phyloP scores from a whole-genome alignment of 768 basidiomycete species.

The Lenzites betulinus region DNA sequence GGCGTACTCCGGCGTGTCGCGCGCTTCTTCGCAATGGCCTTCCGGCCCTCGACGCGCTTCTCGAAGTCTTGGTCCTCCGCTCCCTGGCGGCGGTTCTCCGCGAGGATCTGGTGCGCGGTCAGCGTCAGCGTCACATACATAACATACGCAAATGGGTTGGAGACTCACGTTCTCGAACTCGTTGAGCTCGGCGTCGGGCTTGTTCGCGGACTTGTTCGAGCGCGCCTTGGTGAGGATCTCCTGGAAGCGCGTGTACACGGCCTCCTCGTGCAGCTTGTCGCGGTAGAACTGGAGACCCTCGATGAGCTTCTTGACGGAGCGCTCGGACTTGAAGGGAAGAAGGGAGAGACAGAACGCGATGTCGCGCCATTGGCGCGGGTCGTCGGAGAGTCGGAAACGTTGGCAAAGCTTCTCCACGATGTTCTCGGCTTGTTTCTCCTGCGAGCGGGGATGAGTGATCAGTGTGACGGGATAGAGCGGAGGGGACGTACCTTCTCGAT shows the following conservation, averaged over 20 bases:
- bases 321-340: slow-evolving; percentile 95
- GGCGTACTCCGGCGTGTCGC: slow-evolving; percentile 52
- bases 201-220: slow-evolving; percentile 88
- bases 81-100: slow-evolving; percentile 81
- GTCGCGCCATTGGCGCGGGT: slow-evolving; percentile 95
- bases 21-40: slow-evolving; percentile 73
- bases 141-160: not conserved
- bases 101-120: slow-evolving; percentile 62
- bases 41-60: slow-evolving; percentile 82
- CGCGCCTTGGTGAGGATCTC: slow-evolving; percentile 94
- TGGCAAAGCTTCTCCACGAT: slow-evolving; percentile 98
- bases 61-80: slow-evolving; percentile 91
- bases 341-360: slow-evolving; percentile 94
- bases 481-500: slow-evolving; percentile 81
- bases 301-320: slow-evolving; percentile 93
- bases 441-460: not conserved
- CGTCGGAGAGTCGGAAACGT: slow-evolving; percentile 85
- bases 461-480: too few species aligned
- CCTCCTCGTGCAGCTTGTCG: slow-evolving; percentile 91
- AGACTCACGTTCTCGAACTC: slow-evolving; percentile 83
- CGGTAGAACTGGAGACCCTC: slow-evolving; percentile 92
- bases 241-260: slow-evolving; percentile 77
- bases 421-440: slow-evolving; percentile 98
- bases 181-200: slow-evolving; percentile 90
- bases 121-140: not conserved